Conservation (phyloP, 441 rosid genomes). For the Corymbia calophylla region DNA sequence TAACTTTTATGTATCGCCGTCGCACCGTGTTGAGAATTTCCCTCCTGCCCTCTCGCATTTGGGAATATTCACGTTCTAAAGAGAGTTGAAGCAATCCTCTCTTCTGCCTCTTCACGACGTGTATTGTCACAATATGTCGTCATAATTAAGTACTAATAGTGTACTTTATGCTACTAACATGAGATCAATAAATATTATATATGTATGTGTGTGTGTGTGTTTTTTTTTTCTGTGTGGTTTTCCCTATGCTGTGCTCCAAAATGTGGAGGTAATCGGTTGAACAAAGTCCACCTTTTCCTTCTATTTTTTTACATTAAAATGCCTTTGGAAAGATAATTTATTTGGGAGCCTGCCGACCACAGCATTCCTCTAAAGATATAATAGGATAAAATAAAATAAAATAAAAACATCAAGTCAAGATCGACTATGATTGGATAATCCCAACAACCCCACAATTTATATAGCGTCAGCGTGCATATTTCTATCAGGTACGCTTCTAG, state of each 20-base stretch:
- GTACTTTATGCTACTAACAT: background rate
- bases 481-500: background rate
- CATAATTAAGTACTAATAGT: background rate
- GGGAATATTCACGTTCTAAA: background rate
- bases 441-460: background rate
- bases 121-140: too few relatives aligned
- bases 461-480: background rate
- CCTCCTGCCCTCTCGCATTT: background rate
- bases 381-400: background rate
- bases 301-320: background rate
- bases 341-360: background rate
- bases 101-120: background rate
- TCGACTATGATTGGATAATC: background rate
- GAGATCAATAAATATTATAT: background rate
- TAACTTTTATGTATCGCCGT: background rate
- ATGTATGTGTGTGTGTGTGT: background rate
- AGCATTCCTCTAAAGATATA: background rate
- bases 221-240: background rate
- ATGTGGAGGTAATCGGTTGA: background rate
- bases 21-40: background rate
- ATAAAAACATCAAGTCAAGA: background rate
- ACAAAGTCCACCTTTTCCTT: background rate
- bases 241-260: background rate
- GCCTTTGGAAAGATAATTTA: background rate
- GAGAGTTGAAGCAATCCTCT: background rate